These are phyloP conservation scores for Ustilago cynodontis DNA, from an alignment of 1,284 basidiomycete genomes.

Conservation along the genomic window DNA sequence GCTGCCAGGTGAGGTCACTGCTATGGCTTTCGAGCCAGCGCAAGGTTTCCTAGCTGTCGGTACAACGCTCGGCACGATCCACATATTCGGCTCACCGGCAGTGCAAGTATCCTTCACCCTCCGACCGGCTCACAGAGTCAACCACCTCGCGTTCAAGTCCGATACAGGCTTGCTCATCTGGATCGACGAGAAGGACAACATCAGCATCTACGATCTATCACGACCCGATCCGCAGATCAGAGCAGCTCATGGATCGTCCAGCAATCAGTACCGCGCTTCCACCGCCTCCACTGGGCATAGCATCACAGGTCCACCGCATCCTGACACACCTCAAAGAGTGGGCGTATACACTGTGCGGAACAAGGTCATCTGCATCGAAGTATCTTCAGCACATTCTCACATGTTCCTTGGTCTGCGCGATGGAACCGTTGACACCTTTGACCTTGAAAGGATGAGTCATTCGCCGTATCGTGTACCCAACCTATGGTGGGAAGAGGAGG, in stretches of 20 bases:
- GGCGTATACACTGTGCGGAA: conserved; percentile 59
- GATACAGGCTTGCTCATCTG: conserved; percentile 76
- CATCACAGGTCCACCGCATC: conserved; percentile 50
- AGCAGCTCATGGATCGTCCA: conserved; percentile 43
- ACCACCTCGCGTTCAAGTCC: conserved; percentile 77
- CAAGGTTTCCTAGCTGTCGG: conserved; percentile 79
- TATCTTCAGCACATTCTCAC: conserved; percentile 82
- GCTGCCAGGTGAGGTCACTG: conserved; percentile 67
- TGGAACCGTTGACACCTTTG: conserved; percentile 71
- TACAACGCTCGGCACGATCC: conserved; percentile 74
- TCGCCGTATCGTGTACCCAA: conserved; percentile 70
- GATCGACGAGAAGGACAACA: conserved; percentile 77
- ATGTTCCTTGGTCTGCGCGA: conserved; percentile 74
- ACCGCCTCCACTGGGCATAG: conserved; percentile 43
- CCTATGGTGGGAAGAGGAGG: conserved; percentile 81
- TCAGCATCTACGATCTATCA: conserved; percentile 80
- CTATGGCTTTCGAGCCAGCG: conserved; percentile 66
- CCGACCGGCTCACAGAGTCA: conserved; percentile 74
- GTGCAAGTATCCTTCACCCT: conserved; percentile 75
- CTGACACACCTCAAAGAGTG: conserved; percentile 59
- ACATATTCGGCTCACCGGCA: conserved; percentile 77
- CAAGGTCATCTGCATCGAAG: conserved; percentile 74
- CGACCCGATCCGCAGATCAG: conserved; percentile 70
- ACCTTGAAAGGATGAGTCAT: conserved; percentile 68
- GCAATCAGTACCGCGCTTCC: conserved; percentile 43